Evolutionary conservation across 1,284 basidiomycete species (phyloP).

Genomic region (Anthracocystis setariae): DNA sequence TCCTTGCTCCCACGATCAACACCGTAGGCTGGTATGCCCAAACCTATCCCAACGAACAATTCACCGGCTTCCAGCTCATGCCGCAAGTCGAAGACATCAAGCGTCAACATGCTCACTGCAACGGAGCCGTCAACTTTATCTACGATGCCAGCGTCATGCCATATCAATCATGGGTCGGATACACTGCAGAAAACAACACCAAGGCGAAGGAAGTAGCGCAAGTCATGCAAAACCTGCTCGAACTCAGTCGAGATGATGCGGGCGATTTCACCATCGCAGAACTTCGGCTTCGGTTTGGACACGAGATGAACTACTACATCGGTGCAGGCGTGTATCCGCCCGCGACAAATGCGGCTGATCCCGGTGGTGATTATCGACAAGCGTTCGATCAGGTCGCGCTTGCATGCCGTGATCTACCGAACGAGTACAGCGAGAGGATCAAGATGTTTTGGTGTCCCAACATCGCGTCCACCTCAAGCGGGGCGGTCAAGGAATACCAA

Average conservation of each 20-base stretch:
- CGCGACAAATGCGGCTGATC: conserved; percentile 8
- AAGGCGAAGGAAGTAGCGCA: conserved; percentile 22
- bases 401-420: conserved; percentile 8
- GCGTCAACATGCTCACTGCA: conserved; percentile 1
- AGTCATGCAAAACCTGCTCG: conserved; percentile 24
- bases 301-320: conserved; percentile 47
- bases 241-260: conserved; percentile 1
- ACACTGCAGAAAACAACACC: conserved; percentile 10
- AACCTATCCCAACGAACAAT: conserved; percentile 23
- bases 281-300: conserved; percentile 26
- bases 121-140: neutral
- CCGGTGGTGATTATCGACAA: conserved; percentile 7
- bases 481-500: conserved; percentile 24
- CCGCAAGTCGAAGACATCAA: conserved; percentile 33
- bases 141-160: conserved; percentile 45
- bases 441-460: conserved; percentile 47
- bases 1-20: conserved; percentile 10
- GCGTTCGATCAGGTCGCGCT: conserved; percentile 33
- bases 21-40: conserved; percentile 41
- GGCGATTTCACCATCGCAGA: conserved; percentile 18
- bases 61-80: conserved; percentile 37
- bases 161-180: conserved; percentile 32
- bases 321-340: conserved; percentile 26
- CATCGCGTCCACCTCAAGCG: conserved; percentile 23
- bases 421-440: conserved; percentile 3